phyloP scores from a whole-genome alignment of 345 rosid genomes.

The Boechera stricta region DNA sequence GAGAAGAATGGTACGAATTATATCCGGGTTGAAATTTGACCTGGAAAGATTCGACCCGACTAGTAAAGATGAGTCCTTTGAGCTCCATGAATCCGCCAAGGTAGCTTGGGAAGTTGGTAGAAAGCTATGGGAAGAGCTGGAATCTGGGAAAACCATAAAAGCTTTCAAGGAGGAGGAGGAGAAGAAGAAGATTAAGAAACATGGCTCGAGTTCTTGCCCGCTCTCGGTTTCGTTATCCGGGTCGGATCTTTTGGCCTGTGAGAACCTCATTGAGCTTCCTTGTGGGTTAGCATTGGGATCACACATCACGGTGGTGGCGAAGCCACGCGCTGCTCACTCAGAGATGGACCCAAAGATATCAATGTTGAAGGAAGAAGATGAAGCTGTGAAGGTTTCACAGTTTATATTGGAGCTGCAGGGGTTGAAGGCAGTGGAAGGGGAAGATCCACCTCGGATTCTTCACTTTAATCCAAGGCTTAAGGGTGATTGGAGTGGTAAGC shows the following conservation, averaged over 20 bases:
- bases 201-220: conserved; percentile 50
- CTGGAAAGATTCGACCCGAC: conserved; percentile 46
- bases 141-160: conserved; percentile 43
- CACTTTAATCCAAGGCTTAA: conserved; percentile 82
- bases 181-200: conserved; percentile 6
- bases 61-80: conserved; percentile 49
- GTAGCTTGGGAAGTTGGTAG: conserved; percentile 67
- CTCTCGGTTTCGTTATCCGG: conserved; percentile 57
- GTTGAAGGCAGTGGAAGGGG: conserved; percentile 70
- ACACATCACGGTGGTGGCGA: conserved; percentile 67
- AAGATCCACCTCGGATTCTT: conserved; percentile 77
- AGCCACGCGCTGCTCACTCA: conserved; percentile 58
- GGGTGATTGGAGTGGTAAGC: conserved; percentile 80
- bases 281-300: conserved; percentile 79
- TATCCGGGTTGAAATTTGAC: conserved; percentile 57
- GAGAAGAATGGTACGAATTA: conserved; percentile 11
- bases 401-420: conserved; percentile 76
- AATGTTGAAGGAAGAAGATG: conserved; percentile 53
- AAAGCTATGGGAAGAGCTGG: conserved; percentile 61
- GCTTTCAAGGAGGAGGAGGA: conserved; percentile 6
- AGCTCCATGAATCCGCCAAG: conserved; percentile 61
- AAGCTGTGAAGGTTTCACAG: conserved; percentile 64
- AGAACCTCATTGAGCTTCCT: conserved; percentile 58
- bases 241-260: conserved; percentile 51
- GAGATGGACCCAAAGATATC: conserved; percentile 59